phyloP scores from a whole-genome alignment of 2,329 filamentous ascomycete genomes.

The Aspergillus nomiae region DNA sequence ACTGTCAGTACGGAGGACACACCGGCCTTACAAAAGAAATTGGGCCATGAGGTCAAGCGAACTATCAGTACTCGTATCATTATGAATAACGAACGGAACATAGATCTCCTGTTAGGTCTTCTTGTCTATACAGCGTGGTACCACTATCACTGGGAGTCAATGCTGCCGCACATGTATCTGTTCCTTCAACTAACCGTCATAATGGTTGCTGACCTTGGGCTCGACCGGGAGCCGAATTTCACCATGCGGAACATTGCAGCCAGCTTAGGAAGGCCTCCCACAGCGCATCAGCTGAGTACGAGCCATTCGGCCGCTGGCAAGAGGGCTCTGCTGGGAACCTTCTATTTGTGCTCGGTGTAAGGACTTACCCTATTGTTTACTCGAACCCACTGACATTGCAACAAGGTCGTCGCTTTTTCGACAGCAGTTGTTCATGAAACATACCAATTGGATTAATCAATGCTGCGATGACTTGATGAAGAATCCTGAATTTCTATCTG shows the following conservation, averaged over 20 bases:
- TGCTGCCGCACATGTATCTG: conserved; percentile 7
- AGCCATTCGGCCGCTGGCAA: conserved; percentile 3
- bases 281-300: neutral
- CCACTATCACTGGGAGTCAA: conserved; percentile 14
- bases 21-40: neutral
- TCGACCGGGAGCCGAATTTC: conserved; percentile 2
- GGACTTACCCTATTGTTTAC: neutral
- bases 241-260: conserved; percentile 4
- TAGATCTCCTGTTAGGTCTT: conserved; percentile 1
- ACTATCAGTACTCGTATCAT: neutral
- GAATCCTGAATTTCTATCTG: conserved; percentile 12
- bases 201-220: conserved; percentile 8
- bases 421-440: conserved; percentile 12
- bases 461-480: conserved; percentile 4
- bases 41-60: neutral
- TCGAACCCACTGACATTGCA: neutral
- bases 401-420: conserved; percentile 13
- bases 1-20: neutral
- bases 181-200: conserved; percentile 9
- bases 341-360: conserved; percentile 12
- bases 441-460: conserved; percentile 14
- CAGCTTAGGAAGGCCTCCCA: neutral
- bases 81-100: neutral
- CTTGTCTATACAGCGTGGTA: conserved; percentile 16
- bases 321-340: conserved; percentile 13